Conservation (phyloP, 495 filamentous ascomycete genomes). For the Terfezia boudieri region DNA sequence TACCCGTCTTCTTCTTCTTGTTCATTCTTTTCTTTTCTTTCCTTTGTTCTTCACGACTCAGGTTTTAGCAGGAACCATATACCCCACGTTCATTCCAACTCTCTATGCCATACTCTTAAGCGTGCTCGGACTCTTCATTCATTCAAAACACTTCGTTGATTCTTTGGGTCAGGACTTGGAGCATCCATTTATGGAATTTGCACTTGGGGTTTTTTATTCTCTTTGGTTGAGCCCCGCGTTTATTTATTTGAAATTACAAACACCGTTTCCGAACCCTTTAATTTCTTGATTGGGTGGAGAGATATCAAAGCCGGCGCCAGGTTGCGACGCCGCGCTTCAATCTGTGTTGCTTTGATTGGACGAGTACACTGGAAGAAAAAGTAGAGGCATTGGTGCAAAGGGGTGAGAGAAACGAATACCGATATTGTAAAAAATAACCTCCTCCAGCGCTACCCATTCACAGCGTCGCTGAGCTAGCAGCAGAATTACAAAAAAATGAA, state of each 20-base stretch:
- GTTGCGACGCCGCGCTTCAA: not conserved
- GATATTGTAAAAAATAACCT: not conserved
- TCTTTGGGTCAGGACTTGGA: not conserved
- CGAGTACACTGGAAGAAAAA: too few species aligned
- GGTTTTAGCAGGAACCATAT: not conserved
- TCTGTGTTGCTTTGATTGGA: too few species aligned
- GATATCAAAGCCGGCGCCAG: not conserved
- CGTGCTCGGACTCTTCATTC: not conserved
- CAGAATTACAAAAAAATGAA: not conserved
- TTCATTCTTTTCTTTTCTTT: not conserved
- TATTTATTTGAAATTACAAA: not conserved
- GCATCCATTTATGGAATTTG: not conserved
- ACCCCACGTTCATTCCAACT: not conserved
- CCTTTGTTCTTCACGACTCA: not conserved
- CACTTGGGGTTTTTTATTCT: not conserved
- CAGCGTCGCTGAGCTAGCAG: not conserved
- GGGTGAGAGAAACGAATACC: too few species aligned
- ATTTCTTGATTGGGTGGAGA: not conserved
- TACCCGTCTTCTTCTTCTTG: not conserved
- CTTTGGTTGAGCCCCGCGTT: not conserved
- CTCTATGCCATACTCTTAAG: not conserved
- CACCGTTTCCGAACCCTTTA: not conserved
- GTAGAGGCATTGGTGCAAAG: too few species aligned
- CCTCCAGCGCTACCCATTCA: not conserved
- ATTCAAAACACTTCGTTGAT: not conserved